Conservation (phyloP, 2,329 filamentous ascomycete species). For the Bisporella sp. region DNA sequence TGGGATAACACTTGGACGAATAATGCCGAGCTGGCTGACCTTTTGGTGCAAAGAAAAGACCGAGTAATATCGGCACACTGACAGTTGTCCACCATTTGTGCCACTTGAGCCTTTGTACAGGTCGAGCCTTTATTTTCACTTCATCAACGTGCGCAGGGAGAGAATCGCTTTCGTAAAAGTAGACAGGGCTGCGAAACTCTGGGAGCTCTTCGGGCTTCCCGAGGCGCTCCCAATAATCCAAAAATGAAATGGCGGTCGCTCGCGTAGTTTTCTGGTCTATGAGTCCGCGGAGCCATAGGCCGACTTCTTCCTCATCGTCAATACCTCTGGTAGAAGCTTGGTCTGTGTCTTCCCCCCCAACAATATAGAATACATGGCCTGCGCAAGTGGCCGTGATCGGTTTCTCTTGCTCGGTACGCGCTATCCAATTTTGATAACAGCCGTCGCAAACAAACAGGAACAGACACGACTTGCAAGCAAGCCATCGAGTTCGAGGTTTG, state of each 20-base stretch:
- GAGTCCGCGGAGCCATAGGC: background rate
- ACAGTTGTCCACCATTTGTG: background rate
- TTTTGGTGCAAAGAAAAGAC: conserved; percentile 1
- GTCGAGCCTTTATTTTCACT: background rate
- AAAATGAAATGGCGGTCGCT: background rate
- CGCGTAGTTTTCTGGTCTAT: conserved; percentile 1
- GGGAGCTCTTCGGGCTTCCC: background rate
- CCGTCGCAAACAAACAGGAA: background rate
- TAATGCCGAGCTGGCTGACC: background rate
- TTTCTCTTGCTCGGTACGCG: background rate
- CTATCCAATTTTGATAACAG: conserved; percentile 1
- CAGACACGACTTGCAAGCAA: background rate
- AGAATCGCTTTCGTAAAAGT: conserved; percentile 1
- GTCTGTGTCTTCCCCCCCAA: background rate
- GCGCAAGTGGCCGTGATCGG: background rate
- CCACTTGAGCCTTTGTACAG: conserved; percentile 1
- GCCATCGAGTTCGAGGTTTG: conserved; percentile 1
- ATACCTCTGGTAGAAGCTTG: background rate
- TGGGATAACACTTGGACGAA: conserved; percentile 1
- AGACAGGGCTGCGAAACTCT: conserved; percentile 1
- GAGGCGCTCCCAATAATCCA: conserved; percentile 1
- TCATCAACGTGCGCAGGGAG: conserved; percentile 1
- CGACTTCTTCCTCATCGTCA: background rate
- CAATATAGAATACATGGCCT: background rate
- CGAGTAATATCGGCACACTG: conserved; percentile 1